Base-by-base conservation (phyloP, 2,329 filamentous ascomycete species). In the Keithomyces neogunnii region DNA sequence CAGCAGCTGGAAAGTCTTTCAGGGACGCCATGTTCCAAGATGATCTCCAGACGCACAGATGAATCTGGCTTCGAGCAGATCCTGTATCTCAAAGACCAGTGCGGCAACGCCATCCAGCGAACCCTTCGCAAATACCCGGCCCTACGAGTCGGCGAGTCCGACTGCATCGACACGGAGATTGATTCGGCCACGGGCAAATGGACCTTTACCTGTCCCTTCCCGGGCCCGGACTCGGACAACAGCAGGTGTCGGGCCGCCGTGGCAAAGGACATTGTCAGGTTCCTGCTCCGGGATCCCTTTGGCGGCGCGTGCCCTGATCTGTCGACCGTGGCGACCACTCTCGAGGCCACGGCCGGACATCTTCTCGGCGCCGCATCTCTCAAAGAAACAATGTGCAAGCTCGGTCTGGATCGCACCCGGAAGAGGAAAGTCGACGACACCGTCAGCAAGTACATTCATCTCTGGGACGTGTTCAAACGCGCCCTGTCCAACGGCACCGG, bases 151-250 rank as follows among this genome's bases (percentile, higher is more conserved):
- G 69, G 67, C 2, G 58, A 61, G 4, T 62, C 65, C 0, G 55
- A 59, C 7, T 71, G 69, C 50, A 55, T 55, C 1, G 57, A 62
- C 3, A 57, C 65, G 5, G 49, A 55, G 4, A 60, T 66, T 1
- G 60, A 66, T 19, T 61, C 60, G 30, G 26, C 52, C 0, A 60
- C 55, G 3, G 67, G 67, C 0, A 56, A 55, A 1, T 69, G 67
- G 67, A 57, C 60, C 31, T 69, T 69, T 53, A 63, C 63, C 30
- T 71, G 69, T 49, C 60, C 61, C 0, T 71, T 68, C 47, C 66
- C 69, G 0, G 65, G 64, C 1, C 58, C 60, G 1, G 58, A 60
- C 9, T 67, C 68, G 1, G 56, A 57, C 0, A 60, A 58, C 0
- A 51, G 60, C 47, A 57, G 53, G 26, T 71, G 69, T 49, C 61